Evolutionary conservation across 257 asterid species (phyloP), one percentile per base, ranked within the genome.

Genomic region (Solanum etuberosum): DNA sequence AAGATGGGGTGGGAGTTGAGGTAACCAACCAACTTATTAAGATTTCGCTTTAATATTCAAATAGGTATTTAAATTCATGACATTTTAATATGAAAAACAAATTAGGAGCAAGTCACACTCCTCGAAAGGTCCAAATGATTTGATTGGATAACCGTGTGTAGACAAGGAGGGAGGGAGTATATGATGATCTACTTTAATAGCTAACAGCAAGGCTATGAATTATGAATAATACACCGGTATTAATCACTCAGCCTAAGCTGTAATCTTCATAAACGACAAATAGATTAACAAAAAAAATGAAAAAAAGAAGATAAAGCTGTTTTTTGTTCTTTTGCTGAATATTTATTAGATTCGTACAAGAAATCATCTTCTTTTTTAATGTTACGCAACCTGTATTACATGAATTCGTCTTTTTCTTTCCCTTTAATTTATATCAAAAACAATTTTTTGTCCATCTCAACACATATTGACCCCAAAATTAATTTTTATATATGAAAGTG

Each of bases 311-410:
- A 37, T 37, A 73, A 73, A 73, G 51, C 82, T 35, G 51, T 1
- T 73, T 72, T 73, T 72, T 73, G 51, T 73, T 37, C 31, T 73
- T 37, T 73, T 73, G 27, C 46, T 35, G 48, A 35, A 11, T 73
- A 21, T 73, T 73, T 73, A 73, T 73, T 73, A 73, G 81, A 73
- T 13, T 35, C 31, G 29, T 37, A 73, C 82, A 35, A 37, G 82
- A 21, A 37, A 21, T 21, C 31, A 21, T 73, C 31, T 35, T 73
- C 20, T 21, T 73, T 37, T 37, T 72, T 72, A 73, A 73, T 37
- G 82, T 35, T 37, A 37, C 10, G 82, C 82, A 73, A 14, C 46
- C 80, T 9, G 4, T 34, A 37, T 32, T 40, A 35, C 43, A 18
- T 71, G 37, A 5, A 6, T 7, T 65, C 8, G 20, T 65, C 72